Conservation (phyloP, 2,329 filamentous ascomycete species). For the Calycina herbarum region DNA sequence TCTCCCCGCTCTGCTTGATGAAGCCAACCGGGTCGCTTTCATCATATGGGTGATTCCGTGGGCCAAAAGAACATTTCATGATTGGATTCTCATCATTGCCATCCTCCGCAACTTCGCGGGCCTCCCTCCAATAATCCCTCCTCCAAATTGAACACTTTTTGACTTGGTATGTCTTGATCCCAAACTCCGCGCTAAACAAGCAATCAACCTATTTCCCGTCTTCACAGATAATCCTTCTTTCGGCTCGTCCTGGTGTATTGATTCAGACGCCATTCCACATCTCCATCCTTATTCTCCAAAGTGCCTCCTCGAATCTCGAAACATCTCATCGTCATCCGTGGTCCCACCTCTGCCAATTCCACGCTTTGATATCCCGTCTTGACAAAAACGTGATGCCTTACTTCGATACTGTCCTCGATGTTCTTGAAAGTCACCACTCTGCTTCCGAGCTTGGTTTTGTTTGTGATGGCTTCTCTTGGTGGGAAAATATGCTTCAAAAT, state of each 20-base stretch:
- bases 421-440: slow-evolving; percentile 93
- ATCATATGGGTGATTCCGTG: slow-evolving; percentile 24
- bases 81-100: slow-evolving; percentile 16
- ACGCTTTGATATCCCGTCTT: slow-evolving; percentile 88
- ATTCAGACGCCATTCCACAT: slow-evolving; percentile 94
- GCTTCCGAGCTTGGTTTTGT: slow-evolving; percentile 75
- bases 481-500: slow-evolving; percentile 94
- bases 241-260: slow-evolving; percentile 91
- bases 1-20: slow-evolving; percentile 15
- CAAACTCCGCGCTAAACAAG: slow-evolving; percentile 38
- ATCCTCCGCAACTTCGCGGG: slow-evolving; percentile 5
- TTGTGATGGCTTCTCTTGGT: slow-evolving; percentile 74
- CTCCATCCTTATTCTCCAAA: slow-evolving; percentile 90
- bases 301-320: slow-evolving; percentile 94
- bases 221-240: slow-evolving; percentile 93
- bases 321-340: slow-evolving; percentile 93
- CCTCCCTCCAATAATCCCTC: background rate
- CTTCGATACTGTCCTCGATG: slow-evolving; percentile 89
- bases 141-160: slow-evolving; percentile 12
- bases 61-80: slow-evolving; percentile 15
- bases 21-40: slow-evolving; percentile 17
- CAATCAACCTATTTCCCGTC: slow-evolving; percentile 21
- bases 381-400: slow-evolving; percentile 92
- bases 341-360: slow-evolving; percentile 85
- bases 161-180: slow-evolving; percentile 25